Evolutionary conservation across 192 early-diverging fungal species (phyloP).

Genomic region (Piromyces sp.): DNA sequence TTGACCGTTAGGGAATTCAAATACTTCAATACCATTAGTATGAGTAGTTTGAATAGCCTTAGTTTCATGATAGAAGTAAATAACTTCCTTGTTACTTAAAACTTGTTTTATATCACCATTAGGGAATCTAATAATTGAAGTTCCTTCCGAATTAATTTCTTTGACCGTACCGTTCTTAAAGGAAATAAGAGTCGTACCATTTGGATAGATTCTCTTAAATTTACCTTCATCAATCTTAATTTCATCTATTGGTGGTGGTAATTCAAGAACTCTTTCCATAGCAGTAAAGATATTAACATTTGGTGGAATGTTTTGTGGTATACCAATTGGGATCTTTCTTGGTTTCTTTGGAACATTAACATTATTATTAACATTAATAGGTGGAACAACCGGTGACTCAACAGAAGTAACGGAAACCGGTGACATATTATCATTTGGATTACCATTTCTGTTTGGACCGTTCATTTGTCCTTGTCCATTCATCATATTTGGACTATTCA

Average conservation of each 20-base stretch:
- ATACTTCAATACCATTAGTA: constrained; percentile 9
- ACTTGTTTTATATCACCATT: not conserved
- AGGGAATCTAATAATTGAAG: not conserved
- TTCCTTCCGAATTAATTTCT: not conserved
- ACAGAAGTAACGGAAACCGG: not conserved
- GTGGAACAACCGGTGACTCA: not conserved
- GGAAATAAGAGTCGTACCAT: not conserved
- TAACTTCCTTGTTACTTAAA: not conserved
- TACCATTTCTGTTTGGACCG: too few relatives aligned
- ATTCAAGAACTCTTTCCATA: not conserved
- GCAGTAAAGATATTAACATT: not conserved
- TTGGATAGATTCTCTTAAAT: not conserved
- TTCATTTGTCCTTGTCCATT: too few relatives aligned
- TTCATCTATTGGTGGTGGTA: not conserved
- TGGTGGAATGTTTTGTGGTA: not conserved
- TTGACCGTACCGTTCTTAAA: not conserved
- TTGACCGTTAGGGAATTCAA: constrained; percentile 17
- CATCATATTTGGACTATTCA: too few relatives aligned
- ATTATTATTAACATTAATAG: not conserved
- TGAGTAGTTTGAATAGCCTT: constrained; percentile 15
- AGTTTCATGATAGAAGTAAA: constrained; percentile 14
- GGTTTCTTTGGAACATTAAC: not conserved
- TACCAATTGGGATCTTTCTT: not conserved
- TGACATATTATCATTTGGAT: not conserved
- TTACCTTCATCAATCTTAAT: not conserved